Evolutionary conservation across 108 stramenopile species (phyloP).

Genomic region (Cyclotella kingstonii): DNA sequence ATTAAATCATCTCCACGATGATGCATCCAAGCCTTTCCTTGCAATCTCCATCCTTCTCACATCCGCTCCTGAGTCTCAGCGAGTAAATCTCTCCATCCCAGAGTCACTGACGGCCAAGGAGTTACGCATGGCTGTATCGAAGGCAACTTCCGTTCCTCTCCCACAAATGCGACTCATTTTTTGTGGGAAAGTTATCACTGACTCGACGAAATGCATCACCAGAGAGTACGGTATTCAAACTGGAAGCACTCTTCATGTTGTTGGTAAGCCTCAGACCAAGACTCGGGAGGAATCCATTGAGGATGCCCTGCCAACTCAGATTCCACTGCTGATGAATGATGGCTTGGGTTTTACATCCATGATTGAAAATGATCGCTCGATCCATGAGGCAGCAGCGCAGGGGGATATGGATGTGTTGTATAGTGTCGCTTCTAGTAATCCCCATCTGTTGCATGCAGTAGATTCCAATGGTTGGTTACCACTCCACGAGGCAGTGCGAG

Average conservation of each 20-base stretch:
- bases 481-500: constrained; percentile 29
- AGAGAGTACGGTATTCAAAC: constrained; percentile 13
- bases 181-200: constrained; percentile 63
- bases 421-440: not conserved
- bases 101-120: constrained; percentile 22
- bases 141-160: constrained; percentile 56
- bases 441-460: not conserved
- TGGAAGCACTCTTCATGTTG: constrained; percentile 19
- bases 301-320: too few species aligned
- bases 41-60: constrained; percentile 13
- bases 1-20: too few species aligned
- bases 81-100: constrained; percentile 6
- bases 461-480: constrained; percentile 32
- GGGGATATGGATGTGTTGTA: constrained; percentile 2
- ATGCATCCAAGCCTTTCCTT: too few species aligned
- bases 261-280: constrained; percentile 5
- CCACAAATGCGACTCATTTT: constrained; percentile 56
- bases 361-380: too few species aligned
- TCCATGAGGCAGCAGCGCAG: constrained; percentile 5
- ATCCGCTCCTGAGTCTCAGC: constrained; percentile 5
- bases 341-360: not conserved
- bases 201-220: not conserved
- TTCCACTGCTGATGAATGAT: too few species aligned
- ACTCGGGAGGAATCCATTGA: not conserved
- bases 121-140: constrained; percentile 37